phyloP scores from a whole-genome alignment of 2,329 filamentous ascomycete species.

The Lecanicillium sp. region DNA sequence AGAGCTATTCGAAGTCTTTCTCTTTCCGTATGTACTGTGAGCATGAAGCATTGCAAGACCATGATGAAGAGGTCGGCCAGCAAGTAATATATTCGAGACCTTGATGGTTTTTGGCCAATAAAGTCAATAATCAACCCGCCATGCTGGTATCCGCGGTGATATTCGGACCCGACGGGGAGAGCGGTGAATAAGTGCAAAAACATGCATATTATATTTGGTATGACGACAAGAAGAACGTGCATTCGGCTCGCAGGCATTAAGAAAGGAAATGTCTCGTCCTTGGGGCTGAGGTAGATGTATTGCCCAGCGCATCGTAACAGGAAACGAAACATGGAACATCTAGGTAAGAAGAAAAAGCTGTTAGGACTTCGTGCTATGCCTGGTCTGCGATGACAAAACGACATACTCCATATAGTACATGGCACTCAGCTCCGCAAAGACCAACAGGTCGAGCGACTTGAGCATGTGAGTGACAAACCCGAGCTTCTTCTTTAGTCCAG shows the following conservation, averaged over 20 bases:
- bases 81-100: constrained; percentile 46
- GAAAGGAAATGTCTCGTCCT: constrained; percentile 46
- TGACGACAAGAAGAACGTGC: constrained; percentile 49
- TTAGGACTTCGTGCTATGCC: no score
- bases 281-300: constrained; percentile 56
- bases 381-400: neutral
- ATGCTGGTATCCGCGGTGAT: constrained; percentile 56
- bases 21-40: constrained; percentile 52
- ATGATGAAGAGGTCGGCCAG: constrained; percentile 48
- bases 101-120: constrained; percentile 55
- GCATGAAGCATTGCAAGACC: constrained; percentile 53
- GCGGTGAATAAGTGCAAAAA: constrained; percentile 49
- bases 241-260: constrained; percentile 46
- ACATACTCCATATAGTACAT: constrained; percentile 64
- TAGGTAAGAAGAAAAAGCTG: constrained; percentile 21
- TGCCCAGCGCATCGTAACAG: constrained; percentile 50
- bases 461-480: constrained; percentile 53
- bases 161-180: constrained; percentile 49
- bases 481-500: constrained; percentile 46
- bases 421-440: constrained; percentile 56
- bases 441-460: constrained; percentile 51
- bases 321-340: constrained; percentile 57
- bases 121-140: constrained; percentile 61
- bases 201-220: constrained; percentile 52
- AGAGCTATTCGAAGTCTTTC: constrained; percentile 46